Evolutionary conservation across 495 filamentous ascomycete genomes (phyloP), one percentile per base, ranked within the genome.

Genomic region (Penicillium riverlandense): DNA sequence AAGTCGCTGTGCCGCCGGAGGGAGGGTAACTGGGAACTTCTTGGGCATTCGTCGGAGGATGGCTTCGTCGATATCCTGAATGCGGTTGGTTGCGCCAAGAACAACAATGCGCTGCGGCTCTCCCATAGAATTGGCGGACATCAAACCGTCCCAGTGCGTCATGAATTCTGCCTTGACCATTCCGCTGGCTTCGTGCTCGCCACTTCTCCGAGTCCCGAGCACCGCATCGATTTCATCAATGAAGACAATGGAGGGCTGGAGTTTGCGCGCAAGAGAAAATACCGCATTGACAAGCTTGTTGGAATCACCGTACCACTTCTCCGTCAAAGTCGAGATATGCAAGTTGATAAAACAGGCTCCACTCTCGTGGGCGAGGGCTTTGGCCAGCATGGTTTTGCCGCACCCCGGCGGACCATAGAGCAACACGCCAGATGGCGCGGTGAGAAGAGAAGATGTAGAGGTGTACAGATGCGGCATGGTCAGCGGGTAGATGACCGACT

Each of bases 91-190:
- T 4, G 92, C 92, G 27, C 92, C 92, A 4, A 98, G 77, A n/a
- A 98, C 85, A 42, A 94, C 81, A 36, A 98, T 95, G 28, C 90
- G 82, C 37, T 90, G 84, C 4, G 88, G 79, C 34, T 83, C 70
- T 8, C 88, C 88, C 31, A 71, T 59, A 1, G 80, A 71, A 49
- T 85, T 88, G 29, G 79, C 63, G 6, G 88, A 95, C 2, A 88
- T 86, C 36, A 98, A 74, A 45, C 92, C 92, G 56, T 98, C 94
- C 92, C 92, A 98, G 45, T 95, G 83, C 22, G 92, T 98, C 92
- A 98, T 98, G 62, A 98, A 96, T 55, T 98, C 94, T 29, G 92
- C 94, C 62, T 98, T 98, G 29, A 97, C 91, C 92, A 96, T 96
- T 14, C 88, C 90, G 52, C 87, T 95, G 0, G 94, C 92, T 59